Conservation (phyloP, 257 asterid genomes). For the Nicotiana benthamiana region DNA sequence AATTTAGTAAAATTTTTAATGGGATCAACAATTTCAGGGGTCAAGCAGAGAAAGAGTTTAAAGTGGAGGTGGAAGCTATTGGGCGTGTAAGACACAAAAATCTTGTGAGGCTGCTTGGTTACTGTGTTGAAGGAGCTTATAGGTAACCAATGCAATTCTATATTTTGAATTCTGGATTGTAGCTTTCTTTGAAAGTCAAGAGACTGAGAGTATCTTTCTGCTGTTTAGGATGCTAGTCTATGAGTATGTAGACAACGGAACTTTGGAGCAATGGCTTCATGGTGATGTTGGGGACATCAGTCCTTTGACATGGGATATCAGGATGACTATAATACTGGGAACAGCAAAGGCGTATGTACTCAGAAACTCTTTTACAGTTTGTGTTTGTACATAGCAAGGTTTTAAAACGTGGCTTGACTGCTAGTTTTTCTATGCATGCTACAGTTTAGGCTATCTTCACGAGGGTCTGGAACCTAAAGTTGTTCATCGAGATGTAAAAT, state of each 20-base stretch:
- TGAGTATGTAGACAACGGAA: constrained; percentile 84
- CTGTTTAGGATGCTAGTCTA: constrained; percentile 82
- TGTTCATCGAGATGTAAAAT: constrained; percentile 92
- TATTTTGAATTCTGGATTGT: neutral
- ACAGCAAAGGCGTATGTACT: constrained; percentile 74
- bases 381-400: neutral
- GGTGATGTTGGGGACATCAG: constrained; percentile 92
- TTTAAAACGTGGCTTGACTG: constrained; percentile 4
- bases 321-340: constrained; percentile 72
- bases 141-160: constrained; percentile 36
- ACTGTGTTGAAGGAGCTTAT: constrained; percentile 96
- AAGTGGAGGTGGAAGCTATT: constrained; percentile 88
- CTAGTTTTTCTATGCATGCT: neutral
- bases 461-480: constrained; percentile 98
- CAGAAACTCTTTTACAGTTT: constrained; percentile 1
- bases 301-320: constrained; percentile 86
- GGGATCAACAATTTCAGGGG: constrained; percentile 43
- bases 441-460: constrained; percentile 84
- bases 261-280: constrained; percentile 95
- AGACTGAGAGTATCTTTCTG: constrained; percentile 8
- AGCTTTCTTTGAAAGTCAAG: neutral
- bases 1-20: neutral
- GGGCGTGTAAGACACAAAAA: constrained; percentile 97
- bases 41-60: constrained; percentile 93
- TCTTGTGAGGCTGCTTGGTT: constrained; percentile 85